Conservation (phyloP, 1,139 yeast genomes). For the Pichia sp. region DNA sequence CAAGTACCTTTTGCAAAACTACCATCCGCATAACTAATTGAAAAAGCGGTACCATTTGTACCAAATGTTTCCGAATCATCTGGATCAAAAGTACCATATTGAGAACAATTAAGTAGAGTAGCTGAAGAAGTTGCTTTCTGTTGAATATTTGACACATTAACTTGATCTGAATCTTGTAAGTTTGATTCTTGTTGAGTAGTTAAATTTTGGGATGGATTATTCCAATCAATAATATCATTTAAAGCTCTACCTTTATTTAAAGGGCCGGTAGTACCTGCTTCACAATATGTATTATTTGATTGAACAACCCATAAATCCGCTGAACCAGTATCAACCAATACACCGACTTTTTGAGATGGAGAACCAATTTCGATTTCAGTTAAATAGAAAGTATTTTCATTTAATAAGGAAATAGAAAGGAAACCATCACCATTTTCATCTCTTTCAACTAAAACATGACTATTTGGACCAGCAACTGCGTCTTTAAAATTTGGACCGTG, state of each 20-base stretch:
- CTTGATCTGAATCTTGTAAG: not conserved
- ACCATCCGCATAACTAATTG: constrained; percentile 57
- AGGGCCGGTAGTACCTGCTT: constrained; percentile 14
- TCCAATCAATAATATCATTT: constrained; percentile 8
- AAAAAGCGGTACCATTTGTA: constrained; percentile 41
- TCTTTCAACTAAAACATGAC: constrained; percentile 32
- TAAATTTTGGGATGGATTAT: not conserved
- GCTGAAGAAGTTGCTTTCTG: constrained; percentile 1
- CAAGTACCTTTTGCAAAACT: constrained; percentile 57
- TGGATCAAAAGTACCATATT: constrained; percentile 48
- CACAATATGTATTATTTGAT: constrained; percentile 30
- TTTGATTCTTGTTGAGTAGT: not conserved
- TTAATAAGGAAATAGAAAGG: constrained; percentile 37
- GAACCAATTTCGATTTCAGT: constrained; percentile 52
- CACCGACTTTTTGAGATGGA: constrained; percentile 44
- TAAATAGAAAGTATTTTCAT: constrained; percentile 45
- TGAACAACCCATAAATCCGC: constrained; percentile 58
- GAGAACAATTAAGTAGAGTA: constrained; percentile 31
- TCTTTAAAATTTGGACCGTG: constrained; percentile 25
- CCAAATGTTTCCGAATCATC: constrained; percentile 41
- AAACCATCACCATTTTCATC: constrained; percentile 29
- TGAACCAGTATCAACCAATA: constrained; percentile 63
- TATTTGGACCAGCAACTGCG: constrained; percentile 20
- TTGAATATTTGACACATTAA: not conserved
- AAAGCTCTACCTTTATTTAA: constrained; percentile 8